Evolutionary conservation across 1,139 yeast species (phyloP).

Genomic region (Suhomyces atakaporum): DNA sequence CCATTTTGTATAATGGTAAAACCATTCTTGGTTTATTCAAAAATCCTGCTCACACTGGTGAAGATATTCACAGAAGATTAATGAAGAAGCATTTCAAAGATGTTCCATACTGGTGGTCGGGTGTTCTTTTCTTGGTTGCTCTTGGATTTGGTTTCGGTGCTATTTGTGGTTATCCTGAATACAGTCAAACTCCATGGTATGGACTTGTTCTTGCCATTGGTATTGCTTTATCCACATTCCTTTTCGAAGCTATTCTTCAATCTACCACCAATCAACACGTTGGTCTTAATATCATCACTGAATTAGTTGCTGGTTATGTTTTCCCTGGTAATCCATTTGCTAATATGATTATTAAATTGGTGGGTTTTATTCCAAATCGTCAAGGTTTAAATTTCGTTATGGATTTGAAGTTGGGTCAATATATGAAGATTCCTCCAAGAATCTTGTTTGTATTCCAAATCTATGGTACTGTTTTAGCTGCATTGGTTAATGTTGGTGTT

Average conservation of each 20-base stretch:
- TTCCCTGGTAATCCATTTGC: conserved; percentile 38
- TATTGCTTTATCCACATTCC: conserved; percentile 32
- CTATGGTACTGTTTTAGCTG: conserved; percentile 28
- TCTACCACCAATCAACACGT: conserved; percentile 43
- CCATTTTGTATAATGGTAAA: conserved; percentile 39
- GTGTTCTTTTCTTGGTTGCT: conserved; percentile 28
- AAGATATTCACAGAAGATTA: conserved; percentile 42
- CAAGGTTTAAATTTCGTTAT: conserved; percentile 21
- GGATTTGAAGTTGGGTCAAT: conserved; percentile 21
- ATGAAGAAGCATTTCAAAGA: conserved; percentile 36
- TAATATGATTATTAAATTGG: conserved; percentile 34
- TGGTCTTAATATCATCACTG: conserved; percentile 38
- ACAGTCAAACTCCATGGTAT: conserved; percentile 38
- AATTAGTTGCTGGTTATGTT: conserved; percentile 36
- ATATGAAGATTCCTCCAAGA: conserved; percentile 22
- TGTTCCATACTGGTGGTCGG: conserved; percentile 46
- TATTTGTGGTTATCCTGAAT: conserved; percentile 22
- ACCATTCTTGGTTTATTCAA: conserved; percentile 32
- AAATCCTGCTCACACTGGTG: conserved; percentile 31
- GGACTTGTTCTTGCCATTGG: conserved; percentile 35
- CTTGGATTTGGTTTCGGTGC: conserved; percentile 36
- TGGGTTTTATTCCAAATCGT: conserved; percentile 31
- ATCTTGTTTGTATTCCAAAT: conserved; percentile 19
- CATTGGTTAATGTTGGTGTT: conserved; percentile 37
- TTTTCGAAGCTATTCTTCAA: conserved; percentile 40